A percentile compares a stretch with the other conserved stretches of the same genome.
These are phyloP conservation scores for Lepidium africanum DNA, from an alignment of 345 rosid genomes.

Conservation along the genomic window DNA sequence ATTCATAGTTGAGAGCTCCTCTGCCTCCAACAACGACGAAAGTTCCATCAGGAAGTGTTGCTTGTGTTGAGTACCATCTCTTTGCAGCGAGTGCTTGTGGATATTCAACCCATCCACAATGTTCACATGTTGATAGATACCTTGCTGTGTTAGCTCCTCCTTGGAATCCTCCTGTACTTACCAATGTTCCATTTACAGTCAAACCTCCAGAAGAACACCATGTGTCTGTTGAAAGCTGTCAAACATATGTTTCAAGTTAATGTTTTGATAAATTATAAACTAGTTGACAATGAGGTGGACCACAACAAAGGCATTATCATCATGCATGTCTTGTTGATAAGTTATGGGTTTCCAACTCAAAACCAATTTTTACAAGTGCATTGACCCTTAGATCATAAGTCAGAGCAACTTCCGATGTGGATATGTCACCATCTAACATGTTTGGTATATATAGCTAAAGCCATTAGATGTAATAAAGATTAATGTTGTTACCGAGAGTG, in stretches of 20 bases:
- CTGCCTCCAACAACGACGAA: constrained; percentile 91
- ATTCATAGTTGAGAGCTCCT: constrained; percentile 59
- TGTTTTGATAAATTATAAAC: too few relatives aligned
- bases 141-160: constrained; percentile 67
- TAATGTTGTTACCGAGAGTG: constrained; percentile 40
- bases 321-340: too few relatives aligned
- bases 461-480: background rate
- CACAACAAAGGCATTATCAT: too few relatives aligned
- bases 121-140: constrained; percentile 24
- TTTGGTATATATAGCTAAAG: background rate
- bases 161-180: constrained; percentile 65
- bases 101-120: constrained; percentile 55
- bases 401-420: too few relatives aligned
- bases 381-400: too few relatives aligned
- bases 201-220: constrained; percentile 99
- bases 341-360: too few relatives aligned
- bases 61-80: constrained; percentile 90
- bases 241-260: too few relatives aligned
- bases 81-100: constrained; percentile 49
- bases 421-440: too few relatives aligned
- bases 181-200: constrained; percentile 49
- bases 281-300: too few relatives aligned
- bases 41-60: constrained; percentile 52
- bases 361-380: too few relatives aligned
- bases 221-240: constrained; percentile 65